Percentiles rank a stretch among this genome's conserved stretches.
phyloP scores from a whole-genome alignment of 371 early-diverging fungal species.

The Homolaphlyctis polyrhiza region DNA sequence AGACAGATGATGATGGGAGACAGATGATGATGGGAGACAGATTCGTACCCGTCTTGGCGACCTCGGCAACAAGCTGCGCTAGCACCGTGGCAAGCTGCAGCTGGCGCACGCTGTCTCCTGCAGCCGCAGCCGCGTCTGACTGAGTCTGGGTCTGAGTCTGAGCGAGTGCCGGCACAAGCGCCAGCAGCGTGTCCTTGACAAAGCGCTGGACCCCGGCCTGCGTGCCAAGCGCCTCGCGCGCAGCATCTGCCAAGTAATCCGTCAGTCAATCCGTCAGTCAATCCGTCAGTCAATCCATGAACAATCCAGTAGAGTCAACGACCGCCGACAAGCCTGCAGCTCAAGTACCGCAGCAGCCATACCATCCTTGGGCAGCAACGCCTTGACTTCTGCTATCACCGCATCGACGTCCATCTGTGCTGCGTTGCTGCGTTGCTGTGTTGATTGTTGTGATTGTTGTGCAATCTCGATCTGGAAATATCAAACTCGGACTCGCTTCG shows the following conservation, averaged over 20 bases:
- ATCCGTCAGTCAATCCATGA: too few relatives aligned
- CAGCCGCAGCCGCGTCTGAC: too few relatives aligned
- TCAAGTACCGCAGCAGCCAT: conserved; percentile 1
- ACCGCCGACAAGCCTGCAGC: too few relatives aligned
- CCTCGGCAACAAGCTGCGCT: conserved; percentile 23
- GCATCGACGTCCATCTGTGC: conserved; percentile 3
- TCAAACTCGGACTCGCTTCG: too few relatives aligned
- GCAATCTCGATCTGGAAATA: too few relatives aligned
- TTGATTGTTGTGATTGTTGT: too few relatives aligned
- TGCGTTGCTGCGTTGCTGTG: too few relatives aligned
- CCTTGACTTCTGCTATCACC: background rate
- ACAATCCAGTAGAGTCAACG: too few relatives aligned
- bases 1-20: too few relatives aligned
- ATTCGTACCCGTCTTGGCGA: conserved; percentile 23
- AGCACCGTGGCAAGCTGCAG: background rate
- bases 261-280: too few relatives aligned
- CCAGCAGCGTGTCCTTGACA: background rate
- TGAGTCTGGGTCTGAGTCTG: too few relatives aligned
- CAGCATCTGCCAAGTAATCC: conserved; percentile 1
- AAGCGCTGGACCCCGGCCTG: background rate
- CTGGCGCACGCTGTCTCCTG: background rate
- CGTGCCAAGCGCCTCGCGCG: background rate
- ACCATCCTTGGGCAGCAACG: conserved; percentile 2
- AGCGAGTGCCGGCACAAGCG: background rate
- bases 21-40: too few relatives aligned